Conservation (phyloP, 148 eudicot genomes). For the Fagopyrum tataricum region DNA sequence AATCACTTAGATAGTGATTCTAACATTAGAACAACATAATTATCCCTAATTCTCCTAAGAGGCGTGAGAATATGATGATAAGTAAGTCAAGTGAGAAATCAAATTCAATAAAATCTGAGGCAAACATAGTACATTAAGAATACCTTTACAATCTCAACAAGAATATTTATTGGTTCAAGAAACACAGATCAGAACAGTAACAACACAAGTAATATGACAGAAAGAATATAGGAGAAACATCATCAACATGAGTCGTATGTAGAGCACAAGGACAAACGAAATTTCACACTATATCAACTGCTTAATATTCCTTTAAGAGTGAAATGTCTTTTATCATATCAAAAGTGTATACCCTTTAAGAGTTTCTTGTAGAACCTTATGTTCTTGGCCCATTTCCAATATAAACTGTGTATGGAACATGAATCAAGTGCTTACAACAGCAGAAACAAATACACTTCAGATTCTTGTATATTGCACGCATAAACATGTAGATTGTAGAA, state of each 20-base stretch:
- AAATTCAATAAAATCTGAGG: constrained; percentile 11
- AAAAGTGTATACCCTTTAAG: not conserved
- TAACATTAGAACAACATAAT: constrained; percentile 16
- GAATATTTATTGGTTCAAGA: too few relatives aligned
- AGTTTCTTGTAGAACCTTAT: not conserved
- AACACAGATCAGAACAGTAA: too few relatives aligned
- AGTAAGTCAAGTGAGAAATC: constrained; percentile 13
- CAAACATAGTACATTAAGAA: constrained; percentile 15
- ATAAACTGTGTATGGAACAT: not conserved
- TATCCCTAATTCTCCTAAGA: constrained; percentile 2
- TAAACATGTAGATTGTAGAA: not conserved
- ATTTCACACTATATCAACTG: constrained; percentile 17
- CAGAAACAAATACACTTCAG: not conserved
- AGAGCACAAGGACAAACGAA: not conserved
- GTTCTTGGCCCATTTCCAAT: not conserved
- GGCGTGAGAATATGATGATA: constrained; percentile 20
- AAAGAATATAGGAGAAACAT: not conserved
- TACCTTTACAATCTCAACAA: too few relatives aligned
- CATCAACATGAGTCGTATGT: not conserved
- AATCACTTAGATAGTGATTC: constrained; percentile 32
- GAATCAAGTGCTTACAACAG: not conserved
- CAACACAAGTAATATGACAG: not conserved
- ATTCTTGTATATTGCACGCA: not conserved
- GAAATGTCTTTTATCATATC: not conserved
- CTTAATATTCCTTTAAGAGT: too few relatives aligned